phyloP scores from a whole-genome alignment of 176 grass and related monocot genomes.

The Thalia dealbata region DNA sequence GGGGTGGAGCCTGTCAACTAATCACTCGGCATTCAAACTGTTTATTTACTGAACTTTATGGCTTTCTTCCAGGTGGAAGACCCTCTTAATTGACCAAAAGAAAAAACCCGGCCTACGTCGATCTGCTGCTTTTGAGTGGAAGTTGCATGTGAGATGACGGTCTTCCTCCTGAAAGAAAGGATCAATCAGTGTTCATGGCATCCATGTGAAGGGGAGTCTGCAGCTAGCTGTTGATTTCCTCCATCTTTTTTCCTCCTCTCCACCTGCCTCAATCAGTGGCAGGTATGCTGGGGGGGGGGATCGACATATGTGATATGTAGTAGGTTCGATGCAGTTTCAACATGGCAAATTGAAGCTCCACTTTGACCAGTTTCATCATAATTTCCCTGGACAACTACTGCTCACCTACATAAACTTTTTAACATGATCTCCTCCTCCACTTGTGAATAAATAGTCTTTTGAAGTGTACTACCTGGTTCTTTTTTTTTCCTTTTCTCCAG shows the following conservation, averaged over 20 bases:
- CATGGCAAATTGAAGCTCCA: neutral
- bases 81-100: neutral
- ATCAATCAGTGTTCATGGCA: neutral
- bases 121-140: neutral
- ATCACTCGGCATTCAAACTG: too few species aligned
- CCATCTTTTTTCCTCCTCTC: neutral
- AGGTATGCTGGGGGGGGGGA: too few species aligned
- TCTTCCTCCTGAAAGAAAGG: neutral
- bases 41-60: too few species aligned
- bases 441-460: neutral
- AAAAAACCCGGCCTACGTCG: neutral
- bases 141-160: neutral
- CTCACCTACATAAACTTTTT: too few species aligned
- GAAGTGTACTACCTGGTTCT: too few species aligned
- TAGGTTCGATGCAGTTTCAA: neutral
- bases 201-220: neutral
- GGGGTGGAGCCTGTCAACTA: neutral
- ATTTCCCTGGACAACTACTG: too few species aligned
- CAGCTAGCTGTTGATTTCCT: too few species aligned
- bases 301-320: too few species aligned
- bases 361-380: too few species aligned
- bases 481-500: too few species aligned
- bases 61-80: too few species aligned
- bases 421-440: neutral
- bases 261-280: neutral